Conservation (phyloP, 2,329 filamentous ascomycete species). For the Coniella lustricola region DNA sequence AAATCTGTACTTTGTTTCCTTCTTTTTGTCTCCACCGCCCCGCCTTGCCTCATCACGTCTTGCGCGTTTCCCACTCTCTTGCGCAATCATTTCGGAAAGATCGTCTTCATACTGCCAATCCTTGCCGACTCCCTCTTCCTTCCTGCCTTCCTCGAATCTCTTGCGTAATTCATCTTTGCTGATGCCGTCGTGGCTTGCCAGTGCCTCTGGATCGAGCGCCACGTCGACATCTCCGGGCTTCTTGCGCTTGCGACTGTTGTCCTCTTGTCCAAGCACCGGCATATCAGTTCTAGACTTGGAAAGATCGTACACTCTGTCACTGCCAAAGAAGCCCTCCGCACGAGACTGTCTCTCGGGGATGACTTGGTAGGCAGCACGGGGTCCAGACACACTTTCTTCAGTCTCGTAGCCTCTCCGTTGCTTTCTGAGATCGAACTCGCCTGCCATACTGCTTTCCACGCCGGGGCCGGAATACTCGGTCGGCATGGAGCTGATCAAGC, state of each 20-base stretch:
- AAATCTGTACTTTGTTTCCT: constrained; percentile 46
- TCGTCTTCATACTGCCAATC: constrained; percentile 75
- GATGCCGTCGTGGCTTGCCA: constrained; percentile 68
- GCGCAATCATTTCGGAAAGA: constrained; percentile 89
- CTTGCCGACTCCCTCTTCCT: constrained; percentile 58
- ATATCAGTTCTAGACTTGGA: constrained; percentile 46
- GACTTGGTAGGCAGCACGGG: constrained; percentile 79
- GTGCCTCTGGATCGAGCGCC: constrained; percentile 76
- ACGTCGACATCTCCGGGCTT: constrained; percentile 95
- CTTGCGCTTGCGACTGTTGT: constrained; percentile 76
- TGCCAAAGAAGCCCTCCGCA: constrained; percentile 91
- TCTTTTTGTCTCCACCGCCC: constrained; percentile 46
- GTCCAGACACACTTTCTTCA: constrained; percentile 64
- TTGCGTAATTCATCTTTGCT: constrained; percentile 76
- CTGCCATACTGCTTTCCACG: constrained; percentile 66
- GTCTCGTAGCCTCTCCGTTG: constrained; percentile 78
- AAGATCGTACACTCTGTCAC: constrained; percentile 88
- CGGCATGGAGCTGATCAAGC: constrained; percentile 71
- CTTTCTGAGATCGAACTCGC: constrained; percentile 89
- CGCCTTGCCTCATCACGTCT: constrained; percentile 79
- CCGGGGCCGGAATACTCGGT: constrained; percentile 67
- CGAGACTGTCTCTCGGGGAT: constrained; percentile 82
- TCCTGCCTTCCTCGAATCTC: constrained; percentile 68
- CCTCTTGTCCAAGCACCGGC: constrained; percentile 73
- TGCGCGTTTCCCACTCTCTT: constrained; percentile 82